These are phyloP conservation scores for Poterioochromonas sp. DNA, from an alignment of 352 stramenopile genomes.

Conservation along the genomic window DNA sequence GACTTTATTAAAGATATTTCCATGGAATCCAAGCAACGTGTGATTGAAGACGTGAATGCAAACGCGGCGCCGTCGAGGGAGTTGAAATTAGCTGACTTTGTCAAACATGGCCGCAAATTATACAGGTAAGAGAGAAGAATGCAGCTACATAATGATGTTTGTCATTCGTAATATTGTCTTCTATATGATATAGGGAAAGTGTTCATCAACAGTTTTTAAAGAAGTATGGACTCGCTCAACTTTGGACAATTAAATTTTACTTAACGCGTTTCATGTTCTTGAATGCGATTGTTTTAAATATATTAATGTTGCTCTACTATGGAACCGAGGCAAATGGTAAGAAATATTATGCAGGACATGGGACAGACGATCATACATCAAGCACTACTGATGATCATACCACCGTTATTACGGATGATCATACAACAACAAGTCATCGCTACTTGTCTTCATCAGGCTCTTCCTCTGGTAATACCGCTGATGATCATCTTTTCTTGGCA, in stretches of 20 bases:
- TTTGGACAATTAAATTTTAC: conserved; percentile 3
- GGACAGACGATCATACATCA: too few species aligned
- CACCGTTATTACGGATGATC: too few species aligned
- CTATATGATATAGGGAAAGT: background rate
- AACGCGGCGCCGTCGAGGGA: background rate
- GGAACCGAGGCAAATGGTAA: background rate
- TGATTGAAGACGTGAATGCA: background rate
- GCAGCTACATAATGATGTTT: too few species aligned
- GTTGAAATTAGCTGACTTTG: conserved; percentile 26
- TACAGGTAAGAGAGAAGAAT: too few species aligned
- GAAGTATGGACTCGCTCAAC: background rate
- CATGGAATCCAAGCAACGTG: background rate
- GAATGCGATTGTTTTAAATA: conserved; percentile 15
- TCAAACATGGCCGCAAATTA: background rate
- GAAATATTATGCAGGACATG: too few species aligned
- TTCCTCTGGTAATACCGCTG: background rate
- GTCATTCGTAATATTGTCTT: too few species aligned
- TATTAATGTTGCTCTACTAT: conserved; percentile 4
- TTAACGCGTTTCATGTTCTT: conserved; percentile 9
- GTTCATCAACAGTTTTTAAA: conserved; percentile 21
- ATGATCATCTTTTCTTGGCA: background rate
- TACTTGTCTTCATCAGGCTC: background rate
- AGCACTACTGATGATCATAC: too few species aligned
- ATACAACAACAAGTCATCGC: too few species aligned
- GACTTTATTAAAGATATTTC: background rate